Conservation (phyloP, 176 grass and related monocot species). For the Hsuehochloa calcarea region DNA sequence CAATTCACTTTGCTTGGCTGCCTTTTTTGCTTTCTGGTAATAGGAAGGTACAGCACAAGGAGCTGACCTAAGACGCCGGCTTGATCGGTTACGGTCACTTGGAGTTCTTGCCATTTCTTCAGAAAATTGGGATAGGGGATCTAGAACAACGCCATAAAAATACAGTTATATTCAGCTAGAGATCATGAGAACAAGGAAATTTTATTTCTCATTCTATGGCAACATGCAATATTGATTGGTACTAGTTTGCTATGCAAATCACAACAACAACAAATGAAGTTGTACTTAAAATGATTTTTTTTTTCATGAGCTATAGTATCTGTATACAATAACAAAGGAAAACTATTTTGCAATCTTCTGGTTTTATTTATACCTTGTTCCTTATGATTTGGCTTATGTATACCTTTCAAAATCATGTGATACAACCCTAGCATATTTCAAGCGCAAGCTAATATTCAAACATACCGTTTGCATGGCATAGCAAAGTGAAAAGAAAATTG, state of each 20-base stretch:
- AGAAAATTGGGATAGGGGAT: constrained; percentile 32
- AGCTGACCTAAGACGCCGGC: constrained; percentile 16
- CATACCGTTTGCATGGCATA: neutral
- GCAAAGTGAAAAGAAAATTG: constrained; percentile 12
- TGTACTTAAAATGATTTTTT: neutral
- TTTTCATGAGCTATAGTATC: neutral
- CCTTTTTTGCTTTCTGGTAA: constrained; percentile 33
- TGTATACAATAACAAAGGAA: neutral
- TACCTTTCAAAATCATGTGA: constrained; percentile 15
- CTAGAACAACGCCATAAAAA: constrained; percentile 8
- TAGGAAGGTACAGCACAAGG: constrained; percentile 22
- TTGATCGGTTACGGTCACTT: constrained; percentile 14
- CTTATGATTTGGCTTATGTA: neutral
- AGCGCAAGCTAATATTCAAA: neutral
- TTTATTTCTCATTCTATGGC: neutral
- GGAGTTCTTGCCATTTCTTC: constrained; percentile 59
- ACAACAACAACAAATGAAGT: constrained; percentile 5
- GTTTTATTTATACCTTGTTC: neutral
- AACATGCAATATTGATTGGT: neutral
- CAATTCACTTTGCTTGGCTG: constrained; percentile 34
- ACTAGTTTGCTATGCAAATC: constrained; percentile 21
- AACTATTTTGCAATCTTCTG: constrained; percentile 14
- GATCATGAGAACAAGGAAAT: neutral
- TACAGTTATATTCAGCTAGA: constrained; percentile 26
- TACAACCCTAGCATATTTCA: neutral